These are phyloP conservation scores for Ophiostoma quercus DNA, from an alignment of 2,329 filamentous ascomycete species.

Conservation along the genomic window DNA sequence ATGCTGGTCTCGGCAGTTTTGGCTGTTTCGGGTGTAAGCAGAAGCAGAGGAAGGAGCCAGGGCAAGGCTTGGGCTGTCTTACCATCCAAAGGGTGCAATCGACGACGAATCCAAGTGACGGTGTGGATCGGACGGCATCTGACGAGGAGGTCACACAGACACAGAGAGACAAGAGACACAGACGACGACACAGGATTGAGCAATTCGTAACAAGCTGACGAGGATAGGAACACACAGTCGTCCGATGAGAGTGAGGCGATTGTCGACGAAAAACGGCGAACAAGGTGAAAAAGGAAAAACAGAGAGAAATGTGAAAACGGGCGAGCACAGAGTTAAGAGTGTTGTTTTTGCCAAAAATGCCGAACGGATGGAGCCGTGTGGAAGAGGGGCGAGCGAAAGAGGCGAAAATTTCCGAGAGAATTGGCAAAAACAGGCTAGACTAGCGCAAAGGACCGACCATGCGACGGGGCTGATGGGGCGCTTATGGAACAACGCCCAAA, in stretches of 20 bases:
- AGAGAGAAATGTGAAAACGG: not conserved
- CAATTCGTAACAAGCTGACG: conserved; percentile 2
- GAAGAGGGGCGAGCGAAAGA: not conserved
- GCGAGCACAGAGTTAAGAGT: conserved; percentile 7
- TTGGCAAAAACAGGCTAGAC: not conserved
- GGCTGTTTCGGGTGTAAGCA: conserved; percentile 31
- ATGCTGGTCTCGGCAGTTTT: conserved; percentile 45
- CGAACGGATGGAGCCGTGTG: not conserved
- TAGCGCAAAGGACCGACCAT: not conserved
- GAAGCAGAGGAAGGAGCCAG: not conserved
- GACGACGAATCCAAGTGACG: not conserved
- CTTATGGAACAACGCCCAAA: conserved; percentile 4
- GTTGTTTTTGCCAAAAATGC: conserved; percentile 5
- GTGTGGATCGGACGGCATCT: conserved; percentile 8
- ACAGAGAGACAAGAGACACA: not conserved
- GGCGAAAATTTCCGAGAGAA: conserved; percentile 17
- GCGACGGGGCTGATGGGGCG: not conserved
- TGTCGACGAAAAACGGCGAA: not conserved
- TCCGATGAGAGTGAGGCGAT: not conserved
- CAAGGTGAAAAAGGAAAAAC: not conserved
- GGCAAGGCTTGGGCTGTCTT: not conserved
- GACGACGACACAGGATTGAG: not conserved
- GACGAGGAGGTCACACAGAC: not conserved
- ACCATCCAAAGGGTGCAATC: conserved; percentile 23
- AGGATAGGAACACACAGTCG: not conserved